A percentile compares a stretch with the other conserved stretches of the same genome.
Conservation (phyloP, 768 basidiomycete species). For the Xerocomellus dryophilus region DNA sequence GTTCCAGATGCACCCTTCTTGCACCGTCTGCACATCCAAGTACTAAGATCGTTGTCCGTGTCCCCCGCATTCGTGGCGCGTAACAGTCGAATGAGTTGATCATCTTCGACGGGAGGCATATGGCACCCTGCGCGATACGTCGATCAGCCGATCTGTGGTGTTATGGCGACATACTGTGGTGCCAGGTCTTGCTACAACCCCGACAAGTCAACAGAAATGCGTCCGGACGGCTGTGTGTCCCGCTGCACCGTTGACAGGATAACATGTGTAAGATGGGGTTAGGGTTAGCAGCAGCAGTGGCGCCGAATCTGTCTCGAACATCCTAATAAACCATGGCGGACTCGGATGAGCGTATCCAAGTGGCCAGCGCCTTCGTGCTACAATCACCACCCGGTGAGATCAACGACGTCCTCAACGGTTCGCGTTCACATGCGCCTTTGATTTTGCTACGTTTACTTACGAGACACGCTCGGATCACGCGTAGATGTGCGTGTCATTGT, state of each 20-base stretch:
- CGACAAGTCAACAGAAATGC: conserved; percentile 36
- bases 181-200: conserved; percentile 35
- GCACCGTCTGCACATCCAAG: conserved; percentile 34
- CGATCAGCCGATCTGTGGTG: background rate
- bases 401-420: conserved; percentile 92
- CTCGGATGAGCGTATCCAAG: conserved; percentile 58
- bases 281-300: conserved; percentile 17
- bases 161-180: conserved; percentile 25
- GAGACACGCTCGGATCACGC: conserved; percentile 13
- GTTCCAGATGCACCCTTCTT: conserved; percentile 18
- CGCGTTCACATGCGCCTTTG: conserved; percentile 6
- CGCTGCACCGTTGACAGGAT: conserved; percentile 27
- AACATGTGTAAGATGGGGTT: conserved; percentile 18
- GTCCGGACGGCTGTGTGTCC: conserved; percentile 22
- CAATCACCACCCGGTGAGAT: conserved; percentile 96
- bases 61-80: conserved; percentile 26
- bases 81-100: conserved; percentile 24
- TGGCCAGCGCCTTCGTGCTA: conserved; percentile 74
- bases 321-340: conserved; percentile 43
- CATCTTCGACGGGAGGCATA: conserved; percentile 29
- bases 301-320: background rate
- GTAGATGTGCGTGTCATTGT: conserved; percentile 90
- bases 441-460: background rate
- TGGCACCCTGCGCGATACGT: conserved; percentile 28
- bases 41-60: conserved; percentile 17